phyloP scores from a whole-genome alignment of 2,329 filamentous ascomycete genomes.

The Aureobasidium sp. region DNA sequence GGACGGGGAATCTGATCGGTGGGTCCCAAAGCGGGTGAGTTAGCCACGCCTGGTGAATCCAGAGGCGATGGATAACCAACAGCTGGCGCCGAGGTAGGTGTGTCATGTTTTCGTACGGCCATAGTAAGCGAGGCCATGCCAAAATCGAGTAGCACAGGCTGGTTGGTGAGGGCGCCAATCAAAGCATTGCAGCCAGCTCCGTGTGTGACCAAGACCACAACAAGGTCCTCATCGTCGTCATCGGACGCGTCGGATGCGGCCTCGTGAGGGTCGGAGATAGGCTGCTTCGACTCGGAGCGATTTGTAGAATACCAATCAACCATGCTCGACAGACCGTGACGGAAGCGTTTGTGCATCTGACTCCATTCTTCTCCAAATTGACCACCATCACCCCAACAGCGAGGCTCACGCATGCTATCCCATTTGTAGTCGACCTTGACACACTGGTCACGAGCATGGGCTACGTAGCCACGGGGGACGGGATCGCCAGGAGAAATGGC shows the following conservation, averaged over 20 bases:
- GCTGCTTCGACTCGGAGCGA: slow-evolving; percentile 35
- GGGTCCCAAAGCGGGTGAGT: slow-evolving; percentile 6
- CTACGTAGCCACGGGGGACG: slow-evolving; percentile 81
- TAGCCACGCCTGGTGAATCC: neutral
- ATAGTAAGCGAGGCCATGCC: slow-evolving; percentile 86
- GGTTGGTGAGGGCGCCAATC: slow-evolving; percentile 83
- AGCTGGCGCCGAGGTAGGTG: slow-evolving; percentile 14
- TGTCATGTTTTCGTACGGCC: slow-evolving; percentile 57
- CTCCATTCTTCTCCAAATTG: slow-evolving; percentile 92
- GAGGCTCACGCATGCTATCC: slow-evolving; percentile 77
- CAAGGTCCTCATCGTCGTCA: slow-evolving; percentile 58
- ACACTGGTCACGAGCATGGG: slow-evolving; percentile 83
- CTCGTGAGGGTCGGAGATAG: slow-evolving; percentile 33
- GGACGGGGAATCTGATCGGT: slow-evolving; percentile 14
- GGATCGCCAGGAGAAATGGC: slow-evolving; percentile 71
- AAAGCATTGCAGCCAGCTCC: slow-evolving; percentile 94
- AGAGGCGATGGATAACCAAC: neutral
- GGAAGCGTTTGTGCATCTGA: slow-evolving; percentile 85
- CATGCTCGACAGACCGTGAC: slow-evolving; percentile 69
- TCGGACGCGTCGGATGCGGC: slow-evolving; percentile 25
- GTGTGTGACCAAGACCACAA: slow-evolving; percentile 85
- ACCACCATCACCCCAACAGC: slow-evolving; percentile 82
- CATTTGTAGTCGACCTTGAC: slow-evolving; percentile 86
- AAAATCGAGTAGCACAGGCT: slow-evolving; percentile 85
- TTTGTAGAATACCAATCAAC: slow-evolving; percentile 68